These are phyloP conservation scores for Fusarium foetens DNA, from an alignment of 2,329 filamentous ascomycete genomes.

Conservation along the genomic window DNA sequence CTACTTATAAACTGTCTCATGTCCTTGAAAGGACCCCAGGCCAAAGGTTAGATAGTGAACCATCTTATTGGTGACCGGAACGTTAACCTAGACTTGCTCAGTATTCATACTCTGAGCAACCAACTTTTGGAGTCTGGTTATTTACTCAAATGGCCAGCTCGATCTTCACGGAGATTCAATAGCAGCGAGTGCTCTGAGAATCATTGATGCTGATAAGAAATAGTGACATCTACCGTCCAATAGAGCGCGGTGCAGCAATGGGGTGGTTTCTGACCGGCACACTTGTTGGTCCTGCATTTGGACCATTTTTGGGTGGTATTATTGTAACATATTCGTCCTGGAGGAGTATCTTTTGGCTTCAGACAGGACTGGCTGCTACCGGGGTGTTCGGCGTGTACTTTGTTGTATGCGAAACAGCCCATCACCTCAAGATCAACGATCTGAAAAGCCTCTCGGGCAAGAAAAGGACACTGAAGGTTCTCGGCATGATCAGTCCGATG, in stretches of 20 bases:
- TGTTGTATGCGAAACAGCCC: conserved; percentile 78
- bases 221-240: conserved; percentile 70
- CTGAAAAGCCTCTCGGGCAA: conserved; percentile 63
- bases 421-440: conserved; percentile 70
- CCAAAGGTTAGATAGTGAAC: background rate
- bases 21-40: background rate
- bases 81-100: background rate
- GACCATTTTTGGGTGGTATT: conserved; percentile 77
- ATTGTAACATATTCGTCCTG: conserved; percentile 80
- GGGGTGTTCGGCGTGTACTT: conserved; percentile 70
- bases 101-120: background rate
- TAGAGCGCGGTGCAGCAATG: conserved; percentile 76
- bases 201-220: conserved; percentile 16
- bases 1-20: background rate
- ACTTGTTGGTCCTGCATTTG: conserved; percentile 76
- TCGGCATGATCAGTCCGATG: conserved; percentile 73
- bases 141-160: background rate
- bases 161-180: background rate
- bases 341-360: conserved; percentile 82
- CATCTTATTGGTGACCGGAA: background rate
- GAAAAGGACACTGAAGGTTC: conserved; percentile 64
- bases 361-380: conserved; percentile 72
- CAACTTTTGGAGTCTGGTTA: background rate
- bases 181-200: background rate
- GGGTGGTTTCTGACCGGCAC: conserved; percentile 79